Base-by-base conservation (phyloP, 106 monocot species). In the Agapanthus africanus region DNA sequence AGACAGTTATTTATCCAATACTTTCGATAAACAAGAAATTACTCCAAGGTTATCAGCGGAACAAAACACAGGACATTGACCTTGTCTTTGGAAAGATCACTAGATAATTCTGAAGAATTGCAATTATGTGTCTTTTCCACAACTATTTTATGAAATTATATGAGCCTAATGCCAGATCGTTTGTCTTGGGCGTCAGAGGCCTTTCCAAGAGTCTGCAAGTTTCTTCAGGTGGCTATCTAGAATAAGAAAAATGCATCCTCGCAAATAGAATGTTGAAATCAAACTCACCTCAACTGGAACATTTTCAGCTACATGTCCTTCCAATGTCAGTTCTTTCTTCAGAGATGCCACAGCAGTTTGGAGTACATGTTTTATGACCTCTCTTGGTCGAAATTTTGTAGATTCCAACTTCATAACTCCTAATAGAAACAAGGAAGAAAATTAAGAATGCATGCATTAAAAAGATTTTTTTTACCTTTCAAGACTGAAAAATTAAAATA, bases 361-460 rank as follows among this genome's bases (percentile, higher is more conserved):
- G 51, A 90, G 85, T n/a, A 83, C 90, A 83, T 90, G 85, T 68
- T 73, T 90, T 19, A 90, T 85, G 15, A 90, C 90, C 76, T 90
- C 90, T 65, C 90, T 85, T 40, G 90, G 90, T 74, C 85, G 72
- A 71, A 90, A 90, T 69, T 80, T 85, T 68, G 83, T 76, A 67
- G 85, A 80, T 73, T 90, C 90, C 64, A 90, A 75, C 68, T 83
- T 85, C 90, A 90, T 90, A 42, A 78, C 85, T 60, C 90, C 90
- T 90, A 67, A 28, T 40, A 34, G 25, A 50, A 44, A 72, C 44
- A 74, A 56, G 31, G 50, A 47, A 72, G 0, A 2, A 63, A 44
- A 28, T 26, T 6, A 64, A 61, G 36, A 61, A 4, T 7, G 3
- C n/a, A 61, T 36, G 31, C 2, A 30, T 57, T 30, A 57, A 57